Evolutionary conservation across 805 yeast species (phyloP).

Genomic region (Yarrowia sp.): DNA sequence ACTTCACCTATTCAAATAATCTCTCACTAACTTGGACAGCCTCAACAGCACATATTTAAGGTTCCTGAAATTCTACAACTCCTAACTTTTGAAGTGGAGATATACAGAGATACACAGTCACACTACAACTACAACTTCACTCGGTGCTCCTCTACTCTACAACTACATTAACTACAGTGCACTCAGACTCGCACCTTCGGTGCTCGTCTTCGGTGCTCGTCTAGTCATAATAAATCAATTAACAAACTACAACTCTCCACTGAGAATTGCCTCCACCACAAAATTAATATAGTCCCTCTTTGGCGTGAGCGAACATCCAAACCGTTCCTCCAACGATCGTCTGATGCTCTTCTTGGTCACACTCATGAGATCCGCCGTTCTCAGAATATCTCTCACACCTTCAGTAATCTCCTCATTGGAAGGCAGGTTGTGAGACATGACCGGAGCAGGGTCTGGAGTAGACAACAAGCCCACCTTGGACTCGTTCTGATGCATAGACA

Average conservation of each 20-base stretch:
- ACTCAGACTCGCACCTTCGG: background rate
- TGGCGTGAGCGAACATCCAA: slow-evolving; percentile 38
- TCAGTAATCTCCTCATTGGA: slow-evolving; percentile 41
- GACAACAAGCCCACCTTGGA: slow-evolving; percentile 8
- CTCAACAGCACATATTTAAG: no score
- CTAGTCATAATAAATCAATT: slow-evolving; percentile 18
- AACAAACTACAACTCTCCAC: slow-evolving; percentile 40
- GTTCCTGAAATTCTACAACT: no score
- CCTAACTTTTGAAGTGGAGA: no score
- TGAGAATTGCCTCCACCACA: slow-evolving; percentile 42
- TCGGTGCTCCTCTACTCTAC: no score
- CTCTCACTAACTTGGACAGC: no score
- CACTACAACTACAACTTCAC: no score
- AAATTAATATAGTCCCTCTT: slow-evolving; percentile 43
- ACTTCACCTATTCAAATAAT: no score
- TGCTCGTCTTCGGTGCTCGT: background rate
- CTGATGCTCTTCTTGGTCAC: slow-evolving; percentile 43
- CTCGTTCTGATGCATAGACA: slow-evolving; percentile 19
- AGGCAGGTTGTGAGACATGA: slow-evolving; percentile 36
- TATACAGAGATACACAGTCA: no score
- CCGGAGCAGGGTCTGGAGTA: background rate
- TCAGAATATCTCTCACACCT: slow-evolving; percentile 41
- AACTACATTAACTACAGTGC: no score
- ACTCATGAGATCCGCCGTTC: slow-evolving; percentile 42
- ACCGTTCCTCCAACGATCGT: slow-evolving; percentile 39